Conservation (phyloP, 495 filamentous ascomycete species). For the Lasiosphaeris hirsuta region DNA sequence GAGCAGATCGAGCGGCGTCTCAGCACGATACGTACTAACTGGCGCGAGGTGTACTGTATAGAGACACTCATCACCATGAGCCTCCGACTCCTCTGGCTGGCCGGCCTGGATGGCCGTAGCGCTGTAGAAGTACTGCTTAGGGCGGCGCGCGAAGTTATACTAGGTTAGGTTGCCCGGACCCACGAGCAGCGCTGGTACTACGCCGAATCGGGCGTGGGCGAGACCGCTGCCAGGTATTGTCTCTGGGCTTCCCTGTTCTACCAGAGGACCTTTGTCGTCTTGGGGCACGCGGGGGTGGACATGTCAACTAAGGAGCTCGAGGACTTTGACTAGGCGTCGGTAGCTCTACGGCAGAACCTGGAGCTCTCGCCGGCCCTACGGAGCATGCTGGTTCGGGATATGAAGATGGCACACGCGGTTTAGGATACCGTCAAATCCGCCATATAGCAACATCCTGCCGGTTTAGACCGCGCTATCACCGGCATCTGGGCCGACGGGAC, state of each 20-base stretch:
- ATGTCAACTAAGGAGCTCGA: neutral
- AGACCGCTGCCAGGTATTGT: neutral
- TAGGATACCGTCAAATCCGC: neutral
- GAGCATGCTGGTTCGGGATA: conserved; percentile 3
- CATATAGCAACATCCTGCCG: neutral
- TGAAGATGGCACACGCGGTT: conserved; percentile 1
- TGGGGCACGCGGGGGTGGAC: neutral
- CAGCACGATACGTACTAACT: neutral
- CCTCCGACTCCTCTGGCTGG: neutral
- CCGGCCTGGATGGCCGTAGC: neutral
- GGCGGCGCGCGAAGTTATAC: neutral
- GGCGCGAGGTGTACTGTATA: neutral
- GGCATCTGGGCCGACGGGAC: neutral
- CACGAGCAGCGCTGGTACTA: neutral
- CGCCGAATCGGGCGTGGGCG: neutral
- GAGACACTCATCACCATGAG: neutral
- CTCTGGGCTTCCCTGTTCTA: conserved; percentile 9
- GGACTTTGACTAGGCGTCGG: neutral
- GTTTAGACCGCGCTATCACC: neutral
- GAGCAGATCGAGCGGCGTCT: conserved; percentile 2
- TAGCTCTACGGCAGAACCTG: conserved; percentile 4
- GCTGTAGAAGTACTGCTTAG: neutral
- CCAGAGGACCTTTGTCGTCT: conserved; percentile 8
- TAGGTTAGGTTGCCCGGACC: neutral
- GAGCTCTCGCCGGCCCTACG: neutral